These are phyloP conservation scores for Chamaecyparis obtusa DNA, from an alignment of 75 land plant species.

Conservation along the genomic window DNA sequence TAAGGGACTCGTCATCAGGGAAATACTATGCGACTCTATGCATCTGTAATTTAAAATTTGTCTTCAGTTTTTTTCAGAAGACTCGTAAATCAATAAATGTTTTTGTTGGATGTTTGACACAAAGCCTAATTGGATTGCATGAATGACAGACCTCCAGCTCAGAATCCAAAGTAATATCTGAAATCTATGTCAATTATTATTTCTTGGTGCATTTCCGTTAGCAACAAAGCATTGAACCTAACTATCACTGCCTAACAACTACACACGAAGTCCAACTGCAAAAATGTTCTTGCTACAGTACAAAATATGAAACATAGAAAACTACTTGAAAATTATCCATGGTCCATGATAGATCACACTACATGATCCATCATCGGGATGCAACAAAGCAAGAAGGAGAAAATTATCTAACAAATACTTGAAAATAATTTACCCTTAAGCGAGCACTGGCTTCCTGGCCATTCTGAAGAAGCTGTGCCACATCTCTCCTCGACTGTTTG, in stretches of 20 bases:
- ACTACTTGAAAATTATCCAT: no score
- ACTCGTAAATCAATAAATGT: no score
- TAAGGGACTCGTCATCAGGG: no score
- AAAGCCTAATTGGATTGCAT: not conserved
- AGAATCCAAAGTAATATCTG: not conserved
- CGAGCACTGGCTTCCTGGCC: slow-evolving; percentile 54
- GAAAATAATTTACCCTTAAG: slow-evolving; percentile 58
- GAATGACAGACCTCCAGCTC: not conserved
- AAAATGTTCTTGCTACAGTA: not conserved
- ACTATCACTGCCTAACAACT: not conserved
- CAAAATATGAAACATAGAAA: not conserved
- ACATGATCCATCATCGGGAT: no score
- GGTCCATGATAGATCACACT: no score
- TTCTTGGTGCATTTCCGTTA: not conserved
- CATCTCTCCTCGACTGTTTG: slow-evolving; percentile 50
- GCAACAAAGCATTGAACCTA: not conserved
- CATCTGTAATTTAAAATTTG: no score
- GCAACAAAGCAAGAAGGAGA: no score
- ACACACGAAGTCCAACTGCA: not conserved
- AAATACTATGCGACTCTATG: no score
- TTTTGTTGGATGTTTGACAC: not conserved
- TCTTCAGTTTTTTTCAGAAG: no score
- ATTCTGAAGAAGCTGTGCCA: slow-evolving; percentile 49
- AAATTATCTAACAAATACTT: no score
- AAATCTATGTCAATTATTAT: not conserved